These are phyloP conservation scores for Aquilaria yunnanensis DNA, from an alignment of 345 rosid genomes.

Conservation along the genomic window DNA sequence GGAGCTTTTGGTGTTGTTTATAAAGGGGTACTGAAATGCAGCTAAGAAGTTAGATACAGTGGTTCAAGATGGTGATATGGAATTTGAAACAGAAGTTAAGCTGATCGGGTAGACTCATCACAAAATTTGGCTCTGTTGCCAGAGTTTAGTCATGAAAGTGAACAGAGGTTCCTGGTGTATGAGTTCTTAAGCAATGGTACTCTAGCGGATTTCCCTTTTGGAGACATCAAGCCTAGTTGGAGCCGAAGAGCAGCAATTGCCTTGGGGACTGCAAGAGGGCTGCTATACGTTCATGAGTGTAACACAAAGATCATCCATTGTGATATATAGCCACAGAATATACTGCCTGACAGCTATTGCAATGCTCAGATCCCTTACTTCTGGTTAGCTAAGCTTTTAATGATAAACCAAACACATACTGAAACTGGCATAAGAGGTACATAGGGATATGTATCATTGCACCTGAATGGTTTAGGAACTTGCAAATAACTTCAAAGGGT, in stretches of 20 bases:
- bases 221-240: conserved; percentile 27
- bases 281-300: conserved; percentile 36
- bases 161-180: conserved; percentile 23
- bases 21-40: conserved; percentile 26
- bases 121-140: conserved; percentile 31
- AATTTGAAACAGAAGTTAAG: conserved; percentile 29
- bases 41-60: conserved; percentile 25
- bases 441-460: conserved; percentile 29
- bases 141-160: conserved; percentile 34
- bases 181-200: conserved; percentile 33
- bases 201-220: conserved; percentile 20
- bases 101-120: conserved; percentile 29
- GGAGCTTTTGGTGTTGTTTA: conserved; percentile 40
- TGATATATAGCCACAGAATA: conserved; percentile 43
- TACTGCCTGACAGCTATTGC: conserved; percentile 29
- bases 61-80: conserved; percentile 17
- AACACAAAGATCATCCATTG: conserved; percentile 37
- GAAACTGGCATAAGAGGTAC: conserved; percentile 37
- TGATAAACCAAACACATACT: conserved; percentile 35
- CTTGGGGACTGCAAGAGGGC: conserved; percentile 36
- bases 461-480: conserved; percentile 42
- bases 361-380: conserved; percentile 38
- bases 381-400: conserved; percentile 40
- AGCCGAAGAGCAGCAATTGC: conserved; percentile 30
- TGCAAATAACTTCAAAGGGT: conserved; percentile 32